A percentile compares a stretch with the other conserved stretches of the same genome.
These are phyloP conservation scores for Orbilia quercus DNA, from an alignment of 2,329 filamentous ascomycete species.

Conservation along the genomic window DNA sequence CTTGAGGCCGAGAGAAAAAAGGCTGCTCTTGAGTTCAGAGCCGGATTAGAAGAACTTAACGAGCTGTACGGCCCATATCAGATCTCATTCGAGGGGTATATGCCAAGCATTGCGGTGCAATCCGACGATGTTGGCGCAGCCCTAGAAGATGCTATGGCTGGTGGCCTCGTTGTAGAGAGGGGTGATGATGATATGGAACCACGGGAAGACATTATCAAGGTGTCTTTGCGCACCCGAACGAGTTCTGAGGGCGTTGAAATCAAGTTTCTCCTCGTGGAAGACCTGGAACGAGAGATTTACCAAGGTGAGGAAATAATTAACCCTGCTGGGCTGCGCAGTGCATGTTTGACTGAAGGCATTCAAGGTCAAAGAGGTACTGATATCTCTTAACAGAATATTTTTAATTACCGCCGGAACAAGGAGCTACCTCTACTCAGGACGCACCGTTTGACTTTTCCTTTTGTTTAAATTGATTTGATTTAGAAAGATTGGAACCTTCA, in stretches of 20 bases:
- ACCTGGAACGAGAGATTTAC: neutral
- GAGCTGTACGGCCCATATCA: conserved; percentile 1
- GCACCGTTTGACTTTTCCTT: too few species aligned
- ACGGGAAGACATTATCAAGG: conserved; percentile 29
- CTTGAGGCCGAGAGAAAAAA: neutral
- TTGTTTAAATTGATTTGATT: too few species aligned
- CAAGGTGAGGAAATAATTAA: too few species aligned
- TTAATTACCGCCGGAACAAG: too few species aligned
- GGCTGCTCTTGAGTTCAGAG: conserved; percentile 7
- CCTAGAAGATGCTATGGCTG: conserved; percentile 20
- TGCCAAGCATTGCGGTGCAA: neutral
- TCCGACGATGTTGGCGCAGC: neutral
- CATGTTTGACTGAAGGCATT: too few species aligned
- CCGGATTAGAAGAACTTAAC: conserved; percentile 13
- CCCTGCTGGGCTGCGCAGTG: too few species aligned
- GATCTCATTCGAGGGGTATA: conserved; percentile 5
- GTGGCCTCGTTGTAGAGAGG: conserved; percentile 26
- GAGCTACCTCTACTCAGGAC: too few species aligned
- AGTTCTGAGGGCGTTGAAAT: conserved; percentile 6
- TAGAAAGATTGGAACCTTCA: conserved; percentile 8
- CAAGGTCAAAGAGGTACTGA: too few species aligned
- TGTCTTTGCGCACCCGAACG: conserved; percentile 20
- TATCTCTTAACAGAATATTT: too few species aligned
- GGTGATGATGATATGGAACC: conserved; percentile 29
- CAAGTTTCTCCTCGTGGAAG: conserved; percentile 11